Conservation (phyloP, 805 yeast species). For the Zygosaccharomyces bailii region DNA sequence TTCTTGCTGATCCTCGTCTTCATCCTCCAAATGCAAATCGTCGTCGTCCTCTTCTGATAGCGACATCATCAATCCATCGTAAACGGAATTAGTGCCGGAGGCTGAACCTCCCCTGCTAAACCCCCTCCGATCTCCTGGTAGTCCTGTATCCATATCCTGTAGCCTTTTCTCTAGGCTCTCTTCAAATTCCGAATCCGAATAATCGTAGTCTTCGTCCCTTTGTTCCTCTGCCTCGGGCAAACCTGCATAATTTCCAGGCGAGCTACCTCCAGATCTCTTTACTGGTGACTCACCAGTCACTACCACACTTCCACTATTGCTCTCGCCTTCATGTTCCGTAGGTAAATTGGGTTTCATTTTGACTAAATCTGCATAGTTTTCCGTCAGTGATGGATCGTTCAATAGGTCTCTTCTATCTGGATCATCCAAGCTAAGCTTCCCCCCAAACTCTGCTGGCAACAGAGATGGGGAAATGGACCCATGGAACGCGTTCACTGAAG, state of each 20-base stretch:
- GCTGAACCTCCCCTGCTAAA: not conserved
- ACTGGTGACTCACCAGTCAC: slow-evolving; percentile 8
- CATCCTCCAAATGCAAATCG: slow-evolving; percentile 19
- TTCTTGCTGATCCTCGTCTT: slow-evolving; percentile 16
- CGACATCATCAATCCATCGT: slow-evolving; percentile 12
- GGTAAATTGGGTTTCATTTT: slow-evolving; percentile 15
- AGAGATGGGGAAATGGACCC: slow-evolving; percentile 9
- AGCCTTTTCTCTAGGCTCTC: slow-evolving; percentile 34
- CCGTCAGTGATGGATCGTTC: slow-evolving; percentile 33
- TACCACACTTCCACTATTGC: slow-evolving; percentile 12
- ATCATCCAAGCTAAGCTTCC: slow-evolving; percentile 9
- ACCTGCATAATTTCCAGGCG: not conserved
- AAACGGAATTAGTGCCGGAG: slow-evolving; percentile 6
- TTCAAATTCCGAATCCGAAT: slow-evolving; percentile 38
- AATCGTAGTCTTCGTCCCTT: slow-evolving; percentile 25
- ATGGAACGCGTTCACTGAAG: slow-evolving; percentile 7
- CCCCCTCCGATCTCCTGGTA: slow-evolving; percentile 1
- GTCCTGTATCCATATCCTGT: slow-evolving; percentile 20
- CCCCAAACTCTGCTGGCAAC: slow-evolving; percentile 11
- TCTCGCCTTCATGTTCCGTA: slow-evolving; percentile 4
- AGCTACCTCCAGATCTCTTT: not conserved
- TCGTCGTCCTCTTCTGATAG: slow-evolving; percentile 19
- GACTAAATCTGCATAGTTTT: slow-evolving; percentile 30
- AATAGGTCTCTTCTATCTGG: slow-evolving; percentile 20
- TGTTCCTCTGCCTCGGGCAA: slow-evolving; percentile 1